phyloP scores from a whole-genome alignment of 2,329 filamentous ascomycete species.

The Calycina marina region DNA sequence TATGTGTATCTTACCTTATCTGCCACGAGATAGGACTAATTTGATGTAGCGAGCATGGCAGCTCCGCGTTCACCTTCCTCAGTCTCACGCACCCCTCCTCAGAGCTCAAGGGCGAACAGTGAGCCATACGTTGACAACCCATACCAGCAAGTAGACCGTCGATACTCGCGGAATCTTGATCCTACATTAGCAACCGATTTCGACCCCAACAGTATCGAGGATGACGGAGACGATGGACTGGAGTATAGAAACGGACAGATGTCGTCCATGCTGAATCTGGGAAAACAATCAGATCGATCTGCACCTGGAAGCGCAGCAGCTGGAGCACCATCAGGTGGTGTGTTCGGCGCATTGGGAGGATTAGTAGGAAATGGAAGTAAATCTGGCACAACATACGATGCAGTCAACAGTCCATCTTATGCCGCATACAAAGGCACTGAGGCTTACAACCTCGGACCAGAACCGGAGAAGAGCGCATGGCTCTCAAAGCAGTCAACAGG shows the following conservation, averaged over 20 bases:
- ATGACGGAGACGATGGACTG: constrained; percentile 80
- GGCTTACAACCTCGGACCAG: constrained; percentile 11
- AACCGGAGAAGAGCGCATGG: constrained; percentile 51
- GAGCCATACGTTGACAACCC: constrained; percentile 18
- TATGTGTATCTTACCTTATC: too few relatives aligned
- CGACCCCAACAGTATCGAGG: constrained; percentile 64
- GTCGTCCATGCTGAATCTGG: constrained; percentile 34
- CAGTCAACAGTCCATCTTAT: constrained; percentile 12
- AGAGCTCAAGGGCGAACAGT: constrained; percentile 11
- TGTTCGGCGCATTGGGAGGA: constrained; percentile 18
- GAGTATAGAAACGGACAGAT: constrained; percentile 35
- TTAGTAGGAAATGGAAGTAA: constrained; percentile 15
- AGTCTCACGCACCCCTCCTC: constrained; percentile 15
- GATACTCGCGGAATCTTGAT: constrained; percentile 20
- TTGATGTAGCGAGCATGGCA: constrained; percentile 14
- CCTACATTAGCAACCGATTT: constrained; percentile 16
- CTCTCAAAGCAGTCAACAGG: constrained; percentile 41
- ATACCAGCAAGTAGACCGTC: constrained; percentile 9
- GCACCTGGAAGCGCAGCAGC: constrained; percentile 15
- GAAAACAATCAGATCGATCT: constrained; percentile 13
- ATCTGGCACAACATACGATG: constrained; percentile 15
- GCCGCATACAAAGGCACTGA: constrained; percentile 9
- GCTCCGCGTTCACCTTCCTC: constrained; percentile 17
- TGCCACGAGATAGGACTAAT: too few relatives aligned
- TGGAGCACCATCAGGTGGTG: constrained; percentile 27